A percentile compares a stretch with the other conserved stretches of the same genome.
phyloP scores from a whole-genome alignment of 306 rosid genomes.

The Ochetophila trinervis region DNA sequence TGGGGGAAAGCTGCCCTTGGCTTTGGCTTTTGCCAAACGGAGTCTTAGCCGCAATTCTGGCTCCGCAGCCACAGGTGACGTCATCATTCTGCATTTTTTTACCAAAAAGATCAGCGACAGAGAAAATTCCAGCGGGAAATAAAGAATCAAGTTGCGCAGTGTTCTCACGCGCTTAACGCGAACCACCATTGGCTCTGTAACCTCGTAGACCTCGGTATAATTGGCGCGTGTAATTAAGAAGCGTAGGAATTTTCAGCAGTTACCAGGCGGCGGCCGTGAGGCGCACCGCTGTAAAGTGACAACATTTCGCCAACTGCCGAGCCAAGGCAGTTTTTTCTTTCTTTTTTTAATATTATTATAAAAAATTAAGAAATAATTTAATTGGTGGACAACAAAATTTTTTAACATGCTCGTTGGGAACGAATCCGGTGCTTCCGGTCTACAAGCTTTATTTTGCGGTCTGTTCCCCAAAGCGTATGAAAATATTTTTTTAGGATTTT shows the following conservation, averaged over 20 bases:
- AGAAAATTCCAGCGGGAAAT: background rate
- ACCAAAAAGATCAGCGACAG: background rate
- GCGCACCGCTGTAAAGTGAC: constrained; percentile 38
- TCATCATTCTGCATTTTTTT: constrained; percentile 1
- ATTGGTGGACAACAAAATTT: background rate
- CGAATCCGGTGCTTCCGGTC: constrained; percentile 15
- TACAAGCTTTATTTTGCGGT: background rate
- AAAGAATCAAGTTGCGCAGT: background rate
- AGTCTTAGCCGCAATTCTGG: constrained; percentile 25
- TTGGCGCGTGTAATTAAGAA: background rate
- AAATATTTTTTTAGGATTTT: background rate
- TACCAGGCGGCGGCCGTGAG: constrained; percentile 20
- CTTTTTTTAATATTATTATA: background rate
- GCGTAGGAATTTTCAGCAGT: background rate
- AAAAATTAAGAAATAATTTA: background rate
- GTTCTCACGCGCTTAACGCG: constrained; percentile 16
- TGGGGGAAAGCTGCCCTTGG: background rate
- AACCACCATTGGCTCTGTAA: background rate
- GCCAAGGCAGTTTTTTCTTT: background rate
- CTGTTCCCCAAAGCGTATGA: background rate
- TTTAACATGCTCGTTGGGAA: background rate
- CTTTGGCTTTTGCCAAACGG: constrained; percentile 1
- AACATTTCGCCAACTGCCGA: constrained; percentile 37
- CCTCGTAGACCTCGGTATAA: background rate
- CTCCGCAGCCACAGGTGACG: constrained; percentile 18